Evolutionary conservation across 768 basidiomycete species (phyloP), one percentile per base, ranked within the genome.

Genomic region (Auricularia sp.): DNA sequence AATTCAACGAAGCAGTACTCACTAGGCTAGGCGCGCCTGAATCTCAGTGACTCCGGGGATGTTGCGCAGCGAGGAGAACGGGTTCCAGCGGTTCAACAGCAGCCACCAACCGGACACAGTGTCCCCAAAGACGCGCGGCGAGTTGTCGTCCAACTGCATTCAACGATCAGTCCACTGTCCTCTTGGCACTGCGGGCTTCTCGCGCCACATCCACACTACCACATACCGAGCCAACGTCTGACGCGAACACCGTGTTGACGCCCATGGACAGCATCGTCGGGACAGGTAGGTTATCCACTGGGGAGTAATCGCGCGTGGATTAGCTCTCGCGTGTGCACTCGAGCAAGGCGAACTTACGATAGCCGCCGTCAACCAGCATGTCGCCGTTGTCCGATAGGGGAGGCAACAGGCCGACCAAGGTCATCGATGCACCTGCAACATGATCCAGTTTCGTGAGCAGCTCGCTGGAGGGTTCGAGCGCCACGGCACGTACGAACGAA

Each of bases 31-130:
- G 14, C 97, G 86, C 74, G 89, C 88, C 75, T 96, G 94, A 64
- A 97, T 94, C 74, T 96, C 94, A 13, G 94, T 90, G 69, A 96
- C 93, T 14, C 89, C 87, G 39, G 94, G 94, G 18, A 96, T 83
- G 64, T 82, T 85, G 64, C 83, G 80, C 39, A 86, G 84, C 71
- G 81, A 85, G 5, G 90, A 90, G 73, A 94, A 94, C 0, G 94
- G 94, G 71, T 94, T 95, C 88, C 86, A 98, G 62, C 93, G 80
- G 74, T 97, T 98, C 66, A 98, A 72, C 62, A 98, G 78, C 18
- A 98, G 82, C 91, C 93, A 98, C 88, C 92, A 97, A 35, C 97
- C 97, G 3, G 94, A 97, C 2, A 99, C 82, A 1, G 91, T 88
- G 70, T 99, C 97, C 4, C 97, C 94, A 75, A 95, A 97, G 69